A percentile compares a stretch with the other conserved stretches of the same genome.
Conservation (phyloP, 2,329 filamentous ascomycete genomes). For the Metarhizium rileyi region DNA sequence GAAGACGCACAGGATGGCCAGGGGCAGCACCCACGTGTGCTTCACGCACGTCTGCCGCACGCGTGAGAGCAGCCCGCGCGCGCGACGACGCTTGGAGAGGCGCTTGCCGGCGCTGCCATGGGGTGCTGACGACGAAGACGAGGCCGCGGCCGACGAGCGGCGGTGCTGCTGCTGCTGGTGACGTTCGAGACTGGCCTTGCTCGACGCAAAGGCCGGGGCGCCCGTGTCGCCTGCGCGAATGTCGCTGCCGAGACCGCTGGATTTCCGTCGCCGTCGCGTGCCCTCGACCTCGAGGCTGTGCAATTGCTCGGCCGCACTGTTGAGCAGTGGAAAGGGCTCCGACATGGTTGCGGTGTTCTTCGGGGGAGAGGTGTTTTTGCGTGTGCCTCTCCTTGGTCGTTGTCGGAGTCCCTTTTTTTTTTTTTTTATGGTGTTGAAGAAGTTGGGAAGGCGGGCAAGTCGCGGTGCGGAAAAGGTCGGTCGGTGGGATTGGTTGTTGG, state of each 20-base stretch:
- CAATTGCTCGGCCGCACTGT: constrained; percentile 39
- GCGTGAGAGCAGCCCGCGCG: constrained; percentile 35
- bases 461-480: background rate
- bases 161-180: background rate
- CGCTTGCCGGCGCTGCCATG: constrained; percentile 25
- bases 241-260: constrained; percentile 43
- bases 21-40: constrained; percentile 55
- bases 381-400: background rate
- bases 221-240: constrained; percentile 46
- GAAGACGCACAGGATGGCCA: constrained; percentile 56
- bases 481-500: background rate
- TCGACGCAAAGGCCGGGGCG: constrained; percentile 43
- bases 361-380: background rate
- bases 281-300: constrained; percentile 28
- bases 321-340: constrained; percentile 48
- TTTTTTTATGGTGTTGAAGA: background rate
- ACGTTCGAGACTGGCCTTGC: constrained; percentile 33
- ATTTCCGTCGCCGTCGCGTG: constrained; percentile 43
- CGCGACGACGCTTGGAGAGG: constrained; percentile 44
- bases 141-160: constrained; percentile 8
- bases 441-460: background rate
- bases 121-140: background rate
- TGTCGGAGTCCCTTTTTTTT: no score
- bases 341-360: constrained; percentile 27
- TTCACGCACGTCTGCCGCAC: constrained; percentile 47